Conservation (phyloP, 768 basidiomycete species). For the Kwoniella dejecticola region DNA sequence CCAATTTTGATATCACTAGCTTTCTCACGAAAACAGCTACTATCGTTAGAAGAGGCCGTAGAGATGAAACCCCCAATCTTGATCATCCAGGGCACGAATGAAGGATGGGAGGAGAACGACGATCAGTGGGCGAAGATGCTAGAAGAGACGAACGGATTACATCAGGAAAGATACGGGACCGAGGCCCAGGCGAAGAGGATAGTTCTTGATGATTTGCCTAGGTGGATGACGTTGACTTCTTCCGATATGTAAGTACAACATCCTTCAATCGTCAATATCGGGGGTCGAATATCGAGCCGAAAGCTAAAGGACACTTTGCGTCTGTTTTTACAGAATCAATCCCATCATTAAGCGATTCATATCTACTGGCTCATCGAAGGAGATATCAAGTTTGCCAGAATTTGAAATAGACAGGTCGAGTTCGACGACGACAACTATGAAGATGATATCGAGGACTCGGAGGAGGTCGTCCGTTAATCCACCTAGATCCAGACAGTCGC, state of each 20-base stretch:
- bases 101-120: conserved; percentile 13
- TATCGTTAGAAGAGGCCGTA: background rate
- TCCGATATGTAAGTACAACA: conserved; percentile 11
- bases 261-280: no score
- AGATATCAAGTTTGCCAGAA: no score
- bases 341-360: conserved; percentile 15
- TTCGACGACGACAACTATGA: no score
- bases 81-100: conserved; percentile 5
- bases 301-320: background rate
- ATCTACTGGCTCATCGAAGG: background rate
- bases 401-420: no score
- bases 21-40: background rate
- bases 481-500: background rate
- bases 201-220: conserved; percentile 8
- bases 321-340: conserved; percentile 4
- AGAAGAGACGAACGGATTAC: background rate
- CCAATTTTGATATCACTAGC: background rate
- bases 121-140: conserved; percentile 5
- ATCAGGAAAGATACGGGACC: background rate
- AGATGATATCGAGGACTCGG: background rate
- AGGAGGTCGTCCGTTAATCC: background rate
- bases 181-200: background rate
- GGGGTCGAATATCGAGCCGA: no score
- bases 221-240: conserved; percentile 22
- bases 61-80: background rate